Evolutionary conservation across 139 green algal genomes (phyloP).

Genomic region (Picochlorum sp.): DNA sequence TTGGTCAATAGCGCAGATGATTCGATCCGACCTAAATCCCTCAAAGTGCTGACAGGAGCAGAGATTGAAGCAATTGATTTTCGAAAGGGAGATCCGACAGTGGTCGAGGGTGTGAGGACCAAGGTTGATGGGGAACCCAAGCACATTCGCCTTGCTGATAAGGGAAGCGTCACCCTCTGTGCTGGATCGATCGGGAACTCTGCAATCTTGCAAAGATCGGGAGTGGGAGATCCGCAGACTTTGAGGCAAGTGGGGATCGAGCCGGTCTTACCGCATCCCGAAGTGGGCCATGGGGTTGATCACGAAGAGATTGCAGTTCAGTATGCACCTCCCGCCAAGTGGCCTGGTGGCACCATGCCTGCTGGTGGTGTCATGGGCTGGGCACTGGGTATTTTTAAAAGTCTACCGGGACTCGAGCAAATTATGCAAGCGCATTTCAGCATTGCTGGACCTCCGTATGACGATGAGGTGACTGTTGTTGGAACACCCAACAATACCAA

Average conservation of each 20-base stretch:
- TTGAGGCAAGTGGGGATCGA: not conserved
- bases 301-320: constrained; percentile 3
- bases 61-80: not conserved
- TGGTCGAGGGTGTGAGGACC: not conserved
- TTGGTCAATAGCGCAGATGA: not conserved
- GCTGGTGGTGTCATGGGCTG: constrained; percentile 3
- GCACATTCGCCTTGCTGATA: not conserved
- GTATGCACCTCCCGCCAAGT: not conserved
- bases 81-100: not conserved
- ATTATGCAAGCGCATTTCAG: constrained; percentile 3
- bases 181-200: constrained; percentile 1
- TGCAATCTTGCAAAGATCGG: not conserved
- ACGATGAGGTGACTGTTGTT: constrained; percentile 1
- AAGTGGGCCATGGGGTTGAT: not conserved
- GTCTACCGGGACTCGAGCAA: not conserved
- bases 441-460: not conserved
- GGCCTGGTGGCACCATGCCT: not conserved
- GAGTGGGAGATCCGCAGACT: not conserved
- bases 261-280: not conserved
- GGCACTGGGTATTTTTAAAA: not conserved
- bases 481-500: not conserved
- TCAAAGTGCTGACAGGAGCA: not conserved
- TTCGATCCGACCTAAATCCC: not conserved
- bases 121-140: not conserved
- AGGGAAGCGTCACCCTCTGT: not conserved